Conservation (phyloP, 2,329 filamentous ascomycete genomes). For the Fonsecaea monophora region DNA sequence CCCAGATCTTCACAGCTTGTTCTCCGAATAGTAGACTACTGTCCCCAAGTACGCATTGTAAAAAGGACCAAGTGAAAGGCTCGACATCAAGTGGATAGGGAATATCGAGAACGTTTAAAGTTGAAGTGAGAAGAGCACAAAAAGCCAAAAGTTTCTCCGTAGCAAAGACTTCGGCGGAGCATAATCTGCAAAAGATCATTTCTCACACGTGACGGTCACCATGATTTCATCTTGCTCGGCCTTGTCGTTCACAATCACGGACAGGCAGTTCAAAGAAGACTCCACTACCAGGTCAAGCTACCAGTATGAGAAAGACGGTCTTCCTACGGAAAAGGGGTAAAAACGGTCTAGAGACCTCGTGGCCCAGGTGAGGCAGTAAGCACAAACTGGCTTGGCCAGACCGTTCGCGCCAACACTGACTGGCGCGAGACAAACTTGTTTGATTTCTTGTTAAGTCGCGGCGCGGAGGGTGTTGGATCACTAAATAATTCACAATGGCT, state of each 20-base stretch:
- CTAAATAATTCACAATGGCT: slow-evolving; percentile 45
- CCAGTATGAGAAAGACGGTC: background rate
- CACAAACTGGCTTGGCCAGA: background rate
- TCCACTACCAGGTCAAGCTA: background rate
- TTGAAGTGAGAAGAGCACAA: background rate
- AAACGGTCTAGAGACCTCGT: background rate
- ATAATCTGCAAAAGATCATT: background rate
- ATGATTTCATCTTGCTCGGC: background rate
- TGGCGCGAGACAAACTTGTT: background rate
- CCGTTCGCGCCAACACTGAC: background rate
- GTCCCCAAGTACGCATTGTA: too few relatives aligned
- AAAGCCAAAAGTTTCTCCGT: background rate
- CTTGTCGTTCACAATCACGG: background rate
- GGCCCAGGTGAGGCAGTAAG: slow-evolving; percentile 7
- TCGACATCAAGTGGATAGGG: background rate
- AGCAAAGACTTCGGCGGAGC: background rate
- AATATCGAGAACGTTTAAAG: too few relatives aligned
- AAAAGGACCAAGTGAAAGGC: background rate
- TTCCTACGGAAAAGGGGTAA: background rate
- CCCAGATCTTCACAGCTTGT: too few relatives aligned
- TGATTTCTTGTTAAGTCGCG: background rate
- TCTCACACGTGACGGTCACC: background rate
- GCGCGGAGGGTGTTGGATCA: background rate
- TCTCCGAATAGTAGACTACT: too few relatives aligned
- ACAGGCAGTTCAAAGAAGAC: background rate